phyloP scores from a whole-genome alignment of 768 basidiomycete genomes.

The Mrakia frigida region DNA sequence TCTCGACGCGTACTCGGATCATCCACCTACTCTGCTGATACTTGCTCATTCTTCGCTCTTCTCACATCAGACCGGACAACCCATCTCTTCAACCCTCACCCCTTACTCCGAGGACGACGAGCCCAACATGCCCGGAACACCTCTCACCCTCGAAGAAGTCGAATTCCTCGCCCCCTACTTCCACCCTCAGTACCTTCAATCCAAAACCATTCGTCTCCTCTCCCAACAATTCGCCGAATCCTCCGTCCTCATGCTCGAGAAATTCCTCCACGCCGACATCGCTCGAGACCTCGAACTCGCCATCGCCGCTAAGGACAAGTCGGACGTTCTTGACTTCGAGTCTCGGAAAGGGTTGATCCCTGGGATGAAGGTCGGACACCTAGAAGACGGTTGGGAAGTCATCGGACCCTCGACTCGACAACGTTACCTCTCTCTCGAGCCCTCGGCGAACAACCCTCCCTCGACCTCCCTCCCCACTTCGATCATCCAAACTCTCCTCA shows the following conservation, averaged over 20 bases:
- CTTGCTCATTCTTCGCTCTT: background rate
- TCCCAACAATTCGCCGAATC: constrained; percentile 75
- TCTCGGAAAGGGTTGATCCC: constrained; percentile 13
- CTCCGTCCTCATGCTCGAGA: constrained; percentile 80
- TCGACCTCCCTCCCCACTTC: background rate
- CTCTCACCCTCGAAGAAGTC: constrained; percentile 57
- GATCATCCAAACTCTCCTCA: constrained; percentile 5
- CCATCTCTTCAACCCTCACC: constrained; percentile 43
- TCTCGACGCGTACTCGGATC: too few species aligned
- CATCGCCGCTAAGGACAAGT: constrained; percentile 59
- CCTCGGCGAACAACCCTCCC: background rate
- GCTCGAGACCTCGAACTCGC: constrained; percentile 62
- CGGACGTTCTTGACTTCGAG: constrained; percentile 51
- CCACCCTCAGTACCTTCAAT: constrained; percentile 83
- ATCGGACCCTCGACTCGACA: constrained; percentile 91
- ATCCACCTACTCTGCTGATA: background rate
- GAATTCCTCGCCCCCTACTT: constrained; percentile 77
- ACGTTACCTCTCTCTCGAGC: constrained; percentile 68
- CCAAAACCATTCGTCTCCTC: constrained; percentile 71
- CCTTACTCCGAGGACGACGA: constrained; percentile 45
- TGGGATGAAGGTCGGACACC: constrained; percentile 49
- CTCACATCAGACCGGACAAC: background rate
- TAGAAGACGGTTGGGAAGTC: constrained; percentile 56
- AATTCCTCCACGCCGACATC: constrained; percentile 69
- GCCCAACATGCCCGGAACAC: constrained; percentile 48